Percentiles rank a stretch among this genome's conserved stretches.
Conservation (phyloP, 225 moss, liverwort and hornwort species). For the Antitrichia curtipendula region DNA sequence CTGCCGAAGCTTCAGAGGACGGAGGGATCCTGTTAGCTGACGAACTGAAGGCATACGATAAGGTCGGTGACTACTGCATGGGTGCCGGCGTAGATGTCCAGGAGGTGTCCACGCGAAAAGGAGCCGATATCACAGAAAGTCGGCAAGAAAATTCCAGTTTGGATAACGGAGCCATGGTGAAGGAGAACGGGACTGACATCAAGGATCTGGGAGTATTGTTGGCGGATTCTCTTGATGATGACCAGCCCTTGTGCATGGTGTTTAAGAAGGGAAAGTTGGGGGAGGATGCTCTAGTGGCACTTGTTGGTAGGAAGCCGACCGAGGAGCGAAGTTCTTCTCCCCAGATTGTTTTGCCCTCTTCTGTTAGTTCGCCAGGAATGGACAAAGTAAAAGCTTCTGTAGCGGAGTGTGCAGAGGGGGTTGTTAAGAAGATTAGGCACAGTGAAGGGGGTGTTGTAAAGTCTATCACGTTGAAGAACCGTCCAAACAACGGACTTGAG, state of each 20-base stretch:
- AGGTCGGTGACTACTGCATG: not conserved
- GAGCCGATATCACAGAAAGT: not conserved
- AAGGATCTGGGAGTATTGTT: not conserved
- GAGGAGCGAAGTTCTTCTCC: not conserved
- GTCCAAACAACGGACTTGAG: conserved; percentile 4
- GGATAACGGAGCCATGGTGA: not conserved
- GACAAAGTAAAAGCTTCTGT: not conserved
- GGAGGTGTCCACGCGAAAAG: not conserved
- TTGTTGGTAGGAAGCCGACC: not conserved
- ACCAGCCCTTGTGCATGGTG: conserved; percentile 37
- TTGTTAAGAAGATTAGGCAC: not conserved
- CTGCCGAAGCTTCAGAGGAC: not conserved
- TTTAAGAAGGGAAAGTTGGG: conserved; percentile 28
- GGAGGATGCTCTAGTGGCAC: conserved; percentile 8
- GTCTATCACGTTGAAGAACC: not conserved
- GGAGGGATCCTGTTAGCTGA: not conserved
- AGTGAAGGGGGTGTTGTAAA: conserved; percentile 5
- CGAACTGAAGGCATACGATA: not conserved
- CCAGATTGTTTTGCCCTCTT: not conserved
- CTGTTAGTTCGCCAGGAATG: not conserved
- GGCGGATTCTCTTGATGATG: conserved; percentile 21
- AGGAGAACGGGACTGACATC: not conserved
- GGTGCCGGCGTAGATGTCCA: not conserved
- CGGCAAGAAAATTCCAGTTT: not conserved
- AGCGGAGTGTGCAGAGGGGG: conserved; percentile 5